phyloP scores from a whole-genome alignment of 2,329 filamentous ascomycete genomes.

The Talaromyces islandicus region DNA sequence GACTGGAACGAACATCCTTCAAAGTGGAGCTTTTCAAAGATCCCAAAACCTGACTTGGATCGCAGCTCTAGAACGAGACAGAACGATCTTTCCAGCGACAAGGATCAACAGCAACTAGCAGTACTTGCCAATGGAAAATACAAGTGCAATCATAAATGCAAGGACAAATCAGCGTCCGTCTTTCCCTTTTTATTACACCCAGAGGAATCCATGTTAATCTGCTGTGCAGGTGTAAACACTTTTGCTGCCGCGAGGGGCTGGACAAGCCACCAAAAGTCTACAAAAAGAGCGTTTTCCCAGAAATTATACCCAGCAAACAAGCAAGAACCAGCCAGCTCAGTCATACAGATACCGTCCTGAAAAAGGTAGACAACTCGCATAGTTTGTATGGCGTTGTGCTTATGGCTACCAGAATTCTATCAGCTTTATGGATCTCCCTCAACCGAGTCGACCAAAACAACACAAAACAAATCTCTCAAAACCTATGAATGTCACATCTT shows the following conservation, averaged over 20 bases:
- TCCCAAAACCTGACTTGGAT: neutral
- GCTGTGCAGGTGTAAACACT: constrained; percentile 57
- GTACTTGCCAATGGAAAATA: constrained; percentile 65
- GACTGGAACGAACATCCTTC: neutral
- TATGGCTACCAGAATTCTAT: too few relatives aligned
- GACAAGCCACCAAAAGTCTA: constrained; percentile 54
- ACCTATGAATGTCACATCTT: neutral
- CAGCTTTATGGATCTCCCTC: constrained; percentile 7
- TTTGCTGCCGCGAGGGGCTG: constrained; percentile 66
- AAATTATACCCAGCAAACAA: constrained; percentile 18
- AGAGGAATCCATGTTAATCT: constrained; percentile 13
- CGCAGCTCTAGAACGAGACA: neutral
- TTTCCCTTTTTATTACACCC: constrained; percentile 6
- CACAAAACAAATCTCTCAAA: neutral
- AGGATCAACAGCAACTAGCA: constrained; percentile 33
- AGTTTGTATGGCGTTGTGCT: too few relatives aligned
- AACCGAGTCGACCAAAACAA: neutral
- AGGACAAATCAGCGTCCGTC: constrained; percentile 46
- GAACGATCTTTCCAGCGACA: constrained; percentile 1
- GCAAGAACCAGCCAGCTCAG: constrained; percentile 24
- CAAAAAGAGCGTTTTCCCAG: constrained; percentile 15
- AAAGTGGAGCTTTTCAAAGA: constrained; percentile 9
- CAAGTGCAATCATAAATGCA: constrained; percentile 67
- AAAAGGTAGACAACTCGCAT: constrained; percentile 8
- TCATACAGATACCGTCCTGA: constrained; percentile 22